Conservation (phyloP, 352 stramenopile genomes). For the Phytophthora aleatoria region DNA sequence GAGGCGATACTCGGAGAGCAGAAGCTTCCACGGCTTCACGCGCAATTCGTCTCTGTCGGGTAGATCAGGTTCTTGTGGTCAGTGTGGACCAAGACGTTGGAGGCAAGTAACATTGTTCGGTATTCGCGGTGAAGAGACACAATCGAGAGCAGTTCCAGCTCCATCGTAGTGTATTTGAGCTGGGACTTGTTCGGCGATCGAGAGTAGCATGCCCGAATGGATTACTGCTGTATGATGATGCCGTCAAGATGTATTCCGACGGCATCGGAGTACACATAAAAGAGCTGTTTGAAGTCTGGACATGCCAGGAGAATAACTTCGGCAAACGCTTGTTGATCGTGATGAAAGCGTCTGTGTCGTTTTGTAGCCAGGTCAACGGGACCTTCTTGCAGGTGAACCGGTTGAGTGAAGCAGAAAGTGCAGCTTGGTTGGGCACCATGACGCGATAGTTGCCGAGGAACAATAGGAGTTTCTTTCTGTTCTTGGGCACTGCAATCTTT, state of each 20-base stretch:
- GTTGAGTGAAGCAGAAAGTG: not conserved
- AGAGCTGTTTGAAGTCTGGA: not conserved
- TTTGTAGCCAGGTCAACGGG: not conserved
- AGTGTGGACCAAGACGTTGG: not conserved
- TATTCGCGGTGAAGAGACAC: not conserved
- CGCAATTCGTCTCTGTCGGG: not conserved
- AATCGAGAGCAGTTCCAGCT: not conserved
- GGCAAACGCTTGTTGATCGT: not conserved
- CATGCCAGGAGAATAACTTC: not conserved
- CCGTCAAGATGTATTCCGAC: not conserved
- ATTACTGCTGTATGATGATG: not conserved
- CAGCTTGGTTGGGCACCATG: not conserved
- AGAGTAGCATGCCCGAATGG: not conserved
- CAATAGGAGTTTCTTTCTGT: not conserved
- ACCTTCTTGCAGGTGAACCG: not conserved
- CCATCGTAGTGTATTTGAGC: constrained; percentile 2
- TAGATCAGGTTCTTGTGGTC: constrained; percentile 5
- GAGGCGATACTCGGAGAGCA: not conserved
- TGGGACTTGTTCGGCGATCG: not conserved
- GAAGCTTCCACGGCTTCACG: not conserved
- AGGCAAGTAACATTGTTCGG: not conserved
- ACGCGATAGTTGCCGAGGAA: not conserved
- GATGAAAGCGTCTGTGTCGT: not conserved
- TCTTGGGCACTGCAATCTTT: not conserved
- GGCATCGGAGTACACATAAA: not conserved